A percentile compares a stretch with the other conserved stretches of the same genome.
These are phyloP conservation scores for Metarhizium humberi DNA, from an alignment of 2,329 filamentous ascomycete genomes.

Conservation along the genomic window DNA sequence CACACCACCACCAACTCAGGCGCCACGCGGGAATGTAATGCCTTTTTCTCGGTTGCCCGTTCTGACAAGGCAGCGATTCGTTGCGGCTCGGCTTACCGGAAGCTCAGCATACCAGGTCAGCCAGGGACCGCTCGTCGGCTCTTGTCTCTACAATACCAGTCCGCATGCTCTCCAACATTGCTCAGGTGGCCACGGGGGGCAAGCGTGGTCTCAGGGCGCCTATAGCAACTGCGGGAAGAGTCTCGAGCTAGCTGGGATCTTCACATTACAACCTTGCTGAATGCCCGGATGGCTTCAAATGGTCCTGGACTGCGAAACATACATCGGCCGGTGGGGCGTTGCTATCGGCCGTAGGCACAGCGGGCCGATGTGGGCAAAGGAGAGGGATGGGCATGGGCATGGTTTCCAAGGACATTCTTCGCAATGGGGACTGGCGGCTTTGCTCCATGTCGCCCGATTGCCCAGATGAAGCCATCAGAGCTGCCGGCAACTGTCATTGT, in stretches of 20 bases:
- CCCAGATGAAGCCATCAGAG: not conserved
- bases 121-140: not conserved
- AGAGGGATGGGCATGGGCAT: not conserved
- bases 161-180: not conserved
- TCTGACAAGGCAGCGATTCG: not conserved
- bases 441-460: not conserved
- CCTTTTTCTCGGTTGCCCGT: not conserved
- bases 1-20: constrained; percentile 3
- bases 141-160: not conserved
- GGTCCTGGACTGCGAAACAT: not conserved
- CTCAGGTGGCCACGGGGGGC: not conserved
- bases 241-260: not conserved
- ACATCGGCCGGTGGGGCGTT: not conserved
- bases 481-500: not conserved
- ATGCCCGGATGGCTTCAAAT: not conserved
- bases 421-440: not conserved
- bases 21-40: constrained; percentile 7
- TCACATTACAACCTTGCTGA: not conserved
- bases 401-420: not conserved
- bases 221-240: not conserved
- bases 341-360: constrained; percentile 1
- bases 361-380: constrained; percentile 3
- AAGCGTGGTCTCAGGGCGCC: not conserved
- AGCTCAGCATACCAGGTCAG: not conserved
- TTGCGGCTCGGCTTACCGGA: not conserved